Percentiles rank a stretch among this genome's conserved stretches.
Conservation (phyloP, 768 basidiomycete genomes). For the Postia placenta region DNA sequence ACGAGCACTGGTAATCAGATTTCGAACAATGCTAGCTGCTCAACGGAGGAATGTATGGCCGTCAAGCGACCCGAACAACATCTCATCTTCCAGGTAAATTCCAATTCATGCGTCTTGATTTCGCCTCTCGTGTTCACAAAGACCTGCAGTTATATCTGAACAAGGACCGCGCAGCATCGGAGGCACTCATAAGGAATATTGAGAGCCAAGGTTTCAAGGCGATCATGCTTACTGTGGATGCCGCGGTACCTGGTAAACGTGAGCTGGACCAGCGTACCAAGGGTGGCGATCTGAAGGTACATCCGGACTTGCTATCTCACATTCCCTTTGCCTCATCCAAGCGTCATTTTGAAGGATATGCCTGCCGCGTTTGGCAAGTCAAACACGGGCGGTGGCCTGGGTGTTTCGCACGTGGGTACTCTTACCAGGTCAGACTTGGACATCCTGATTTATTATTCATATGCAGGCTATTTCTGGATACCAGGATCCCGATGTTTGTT, state of each 20-base stretch:
- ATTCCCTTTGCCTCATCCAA: constrained; percentile 96
- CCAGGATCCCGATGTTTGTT: no score
- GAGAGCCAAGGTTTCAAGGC: constrained; percentile 87
- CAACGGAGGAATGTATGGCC: constrained; percentile 92
- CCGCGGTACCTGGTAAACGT: constrained; percentile 88
- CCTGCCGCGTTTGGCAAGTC: no score
- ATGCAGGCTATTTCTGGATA: no score
- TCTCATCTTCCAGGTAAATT: constrained; percentile 82
- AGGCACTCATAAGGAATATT: constrained; percentile 83
- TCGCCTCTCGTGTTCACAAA: not conserved
- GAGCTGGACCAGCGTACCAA: constrained; percentile 60
- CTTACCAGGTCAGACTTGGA: no score
- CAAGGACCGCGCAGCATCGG: constrained; percentile 79
- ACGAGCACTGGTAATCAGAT: constrained; percentile 47
- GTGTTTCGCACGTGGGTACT: no score
- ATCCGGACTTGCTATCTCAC: not conserved
- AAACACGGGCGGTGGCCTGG: no score
- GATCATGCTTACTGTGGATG: constrained; percentile 96
- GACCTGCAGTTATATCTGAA: constrained; percentile 78
- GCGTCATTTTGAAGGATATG: constrained; percentile 80
- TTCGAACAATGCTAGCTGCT: constrained; percentile 93
- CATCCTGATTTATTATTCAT: no score
- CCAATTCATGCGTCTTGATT: not conserved
- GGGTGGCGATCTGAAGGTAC: constrained; percentile 33
- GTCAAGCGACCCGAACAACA: constrained; percentile 72